Evolutionary conservation across 257 asterid genomes (phyloP).

Genomic region (Solanum lycopersicoides): DNA sequence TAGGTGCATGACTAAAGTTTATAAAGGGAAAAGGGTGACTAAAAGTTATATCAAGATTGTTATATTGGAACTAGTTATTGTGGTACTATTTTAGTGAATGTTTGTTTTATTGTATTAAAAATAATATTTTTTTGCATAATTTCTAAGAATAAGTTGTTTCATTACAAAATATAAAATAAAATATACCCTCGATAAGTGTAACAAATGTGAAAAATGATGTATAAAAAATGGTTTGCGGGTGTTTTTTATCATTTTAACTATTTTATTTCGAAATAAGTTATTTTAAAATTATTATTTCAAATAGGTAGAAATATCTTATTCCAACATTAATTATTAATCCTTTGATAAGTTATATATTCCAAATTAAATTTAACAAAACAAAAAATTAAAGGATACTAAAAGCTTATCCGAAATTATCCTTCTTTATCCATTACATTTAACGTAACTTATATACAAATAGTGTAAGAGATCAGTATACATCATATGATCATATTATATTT

Average conservation of each 20-base stretch:
- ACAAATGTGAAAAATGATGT: not conserved
- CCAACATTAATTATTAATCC: no score
- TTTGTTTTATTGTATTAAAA: not conserved
- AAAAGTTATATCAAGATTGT: not conserved
- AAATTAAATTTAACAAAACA: not conserved
- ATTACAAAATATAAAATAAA: no score
- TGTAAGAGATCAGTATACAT: no score
- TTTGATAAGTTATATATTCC: no score
- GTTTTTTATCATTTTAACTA: not conserved
- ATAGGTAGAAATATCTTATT: no score
- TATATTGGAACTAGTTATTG: no score
- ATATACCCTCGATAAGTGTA: not conserved
- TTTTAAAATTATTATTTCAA: no score
- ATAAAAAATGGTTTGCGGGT: no score
- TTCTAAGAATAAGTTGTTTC: no score
- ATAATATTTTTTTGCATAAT: no score
- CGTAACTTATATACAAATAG: not conserved
- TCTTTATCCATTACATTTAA: not conserved
- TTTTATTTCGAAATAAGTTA: not conserved
- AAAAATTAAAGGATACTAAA: not conserved
- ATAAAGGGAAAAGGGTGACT: not conserved
- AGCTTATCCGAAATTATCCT: not conserved
- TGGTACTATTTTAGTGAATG: not conserved
- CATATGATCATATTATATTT: no score
- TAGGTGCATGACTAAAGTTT: not conserved